Percentiles rank a stretch among this genome's conserved stretches.
Evolutionary conservation across 192 early-diverging fungal species (phyloP).

Genomic region (Coemansia sp.): DNA sequence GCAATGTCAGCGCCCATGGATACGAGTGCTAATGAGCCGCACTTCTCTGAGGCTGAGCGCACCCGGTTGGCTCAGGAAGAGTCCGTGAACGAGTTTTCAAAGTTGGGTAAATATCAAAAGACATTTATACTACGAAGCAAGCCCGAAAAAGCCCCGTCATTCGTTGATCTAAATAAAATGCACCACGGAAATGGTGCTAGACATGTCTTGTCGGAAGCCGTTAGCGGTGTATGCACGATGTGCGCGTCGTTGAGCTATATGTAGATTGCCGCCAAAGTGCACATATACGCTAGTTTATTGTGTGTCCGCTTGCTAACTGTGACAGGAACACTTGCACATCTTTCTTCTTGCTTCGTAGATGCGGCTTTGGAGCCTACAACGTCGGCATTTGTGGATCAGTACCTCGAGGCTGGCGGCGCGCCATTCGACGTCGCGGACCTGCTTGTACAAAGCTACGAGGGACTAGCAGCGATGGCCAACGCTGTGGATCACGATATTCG

Average conservation of each 20-base stretch:
- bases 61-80: constrained; percentile 37
- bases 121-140: neutral
- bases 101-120: constrained; percentile 42
- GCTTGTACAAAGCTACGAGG: constrained; percentile 49
- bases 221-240: neutral
- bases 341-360: constrained; percentile 35
- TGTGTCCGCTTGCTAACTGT: too few species aligned
- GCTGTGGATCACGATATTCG: constrained; percentile 25
- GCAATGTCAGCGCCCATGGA: constrained; percentile 3
- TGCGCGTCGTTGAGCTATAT: neutral
- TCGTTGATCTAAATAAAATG: too few species aligned
- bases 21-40: neutral
- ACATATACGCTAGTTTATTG: neutral
- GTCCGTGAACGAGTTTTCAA: constrained; percentile 33
- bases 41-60: constrained; percentile 25
- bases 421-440: constrained; percentile 50
- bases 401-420: constrained; percentile 44
- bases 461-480: constrained; percentile 47
- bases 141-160: neutral
- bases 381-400: constrained; percentile 36
- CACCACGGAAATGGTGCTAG: too few species aligned
- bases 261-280: neutral
- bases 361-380: constrained; percentile 53
- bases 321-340: too few species aligned
- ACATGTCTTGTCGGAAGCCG: neutral